Conservation (phyloP, 495 filamentous ascomycete species). For the Rusavskia elegans region DNA sequence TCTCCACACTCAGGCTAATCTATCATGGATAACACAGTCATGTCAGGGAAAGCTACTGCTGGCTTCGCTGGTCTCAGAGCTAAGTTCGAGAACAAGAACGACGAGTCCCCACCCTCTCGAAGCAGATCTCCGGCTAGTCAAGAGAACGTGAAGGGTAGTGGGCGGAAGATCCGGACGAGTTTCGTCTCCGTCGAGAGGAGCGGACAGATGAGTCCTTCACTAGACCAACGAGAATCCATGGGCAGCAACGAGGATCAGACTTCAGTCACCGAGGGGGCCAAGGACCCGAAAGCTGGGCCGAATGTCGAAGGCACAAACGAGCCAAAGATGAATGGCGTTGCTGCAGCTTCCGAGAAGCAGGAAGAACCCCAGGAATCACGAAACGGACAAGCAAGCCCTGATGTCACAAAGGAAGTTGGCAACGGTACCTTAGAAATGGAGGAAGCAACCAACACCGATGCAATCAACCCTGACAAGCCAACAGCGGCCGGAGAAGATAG, state of each 20-base stretch:
- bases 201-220: slow-evolving; percentile 27
- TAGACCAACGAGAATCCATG: slow-evolving; percentile 1
- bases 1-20: background rate
- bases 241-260: slow-evolving; percentile 1
- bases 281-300: background rate
- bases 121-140: slow-evolving; percentile 50
- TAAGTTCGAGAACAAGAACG: slow-evolving; percentile 59
- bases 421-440: background rate
- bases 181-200: slow-evolving; percentile 67
- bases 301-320: background rate
- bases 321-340: background rate
- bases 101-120: slow-evolving; percentile 48
- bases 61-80: slow-evolving; percentile 64
- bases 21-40: slow-evolving; percentile 16
- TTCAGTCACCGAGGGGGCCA: background rate
- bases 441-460: background rate
- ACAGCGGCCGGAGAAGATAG: slow-evolving; percentile 20
- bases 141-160: slow-evolving; percentile 9
- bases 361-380: background rate
- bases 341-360: background rate
- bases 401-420: background rate
- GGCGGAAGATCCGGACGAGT: slow-evolving; percentile 60
- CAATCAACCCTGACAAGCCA: slow-evolving; percentile 22
- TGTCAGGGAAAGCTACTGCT: slow-evolving; percentile 33
- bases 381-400: background rate